Evolutionary conservation across 2,329 filamentous ascomycete species (phyloP), one percentile per base, ranked within the genome.

Genomic region (Phaeosphaeriaceae sp.): DNA sequence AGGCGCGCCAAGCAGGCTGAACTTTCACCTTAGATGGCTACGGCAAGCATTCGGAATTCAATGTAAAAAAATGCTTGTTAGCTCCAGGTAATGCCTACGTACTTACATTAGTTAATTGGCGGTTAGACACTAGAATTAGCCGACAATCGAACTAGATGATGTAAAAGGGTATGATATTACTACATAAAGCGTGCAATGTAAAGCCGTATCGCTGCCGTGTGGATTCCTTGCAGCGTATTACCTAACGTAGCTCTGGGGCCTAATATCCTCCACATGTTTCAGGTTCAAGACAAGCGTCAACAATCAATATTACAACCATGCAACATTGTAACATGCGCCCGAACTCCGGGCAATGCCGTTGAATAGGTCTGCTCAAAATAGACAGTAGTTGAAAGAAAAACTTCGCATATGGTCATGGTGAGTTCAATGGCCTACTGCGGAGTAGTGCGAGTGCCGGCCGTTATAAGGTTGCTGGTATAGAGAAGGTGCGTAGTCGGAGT

Each of bases 401-500:
- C 32, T 36, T 9, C n/a, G 47, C 38, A 42, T 5, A 16, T 11
- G 9, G 11, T 26, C 23, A 26, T n/a, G 6, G 20, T 15, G 17
- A 35, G 36, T 18, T 60, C 45, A 73, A n/a, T 71, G 64, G 8
- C 67, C 68, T 3, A 67, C 56, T 12, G 61, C 64, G 13, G 69
- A 72, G 48, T 73, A 72, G 47, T 73, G 70, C 28, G 69, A 72
- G 23, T 64, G 62, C 34, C 66, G 70, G 3, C 46, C 47, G 41
- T 54, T 53, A 50, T 68, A 64, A 5, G 61, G 66, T 42, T 67
- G 67, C 37, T 71, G 70, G 57, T 77, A 79, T 30, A 76, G 52
- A 42, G 75, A 77, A 54, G 77, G 81, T 2, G 82, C 77, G 32
- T 85, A 84, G 42, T 78, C 80, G 54, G 85, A 85, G 2, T 83